Evolutionary conservation across 768 basidiomycete species (phyloP).

Genomic region (Holtermannia corniformis): DNA sequence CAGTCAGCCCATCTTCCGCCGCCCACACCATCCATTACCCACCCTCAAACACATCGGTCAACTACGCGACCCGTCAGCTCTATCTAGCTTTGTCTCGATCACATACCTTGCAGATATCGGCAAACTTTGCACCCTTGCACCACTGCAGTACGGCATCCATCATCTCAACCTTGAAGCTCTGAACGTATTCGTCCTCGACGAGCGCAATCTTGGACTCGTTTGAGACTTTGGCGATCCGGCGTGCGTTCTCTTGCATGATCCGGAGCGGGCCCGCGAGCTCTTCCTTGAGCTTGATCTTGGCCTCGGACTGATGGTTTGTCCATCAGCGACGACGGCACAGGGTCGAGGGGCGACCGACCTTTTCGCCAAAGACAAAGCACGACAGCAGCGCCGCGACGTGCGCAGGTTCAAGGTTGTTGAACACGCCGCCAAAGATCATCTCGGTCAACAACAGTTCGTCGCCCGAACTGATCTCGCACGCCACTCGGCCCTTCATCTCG

Average conservation of each 20-base stretch:
- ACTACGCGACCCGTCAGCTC: slow-evolving; percentile 45
- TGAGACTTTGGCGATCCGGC: slow-evolving; percentile 92
- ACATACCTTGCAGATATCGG: slow-evolving; percentile 87
- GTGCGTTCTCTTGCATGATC: slow-evolving; percentile 88
- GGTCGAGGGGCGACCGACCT: slow-evolving; percentile 48
- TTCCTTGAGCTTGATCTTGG: slow-evolving; percentile 68
- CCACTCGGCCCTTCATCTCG: slow-evolving; percentile 94
- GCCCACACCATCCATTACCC: too few species aligned
- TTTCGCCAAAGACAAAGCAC: slow-evolving; percentile 96
- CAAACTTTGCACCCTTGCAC: slow-evolving; percentile 95
- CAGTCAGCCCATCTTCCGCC: too few species aligned
- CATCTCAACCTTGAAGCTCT: slow-evolving; percentile 94
- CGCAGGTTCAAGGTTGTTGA: slow-evolving; percentile 80
- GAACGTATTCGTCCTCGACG: slow-evolving; percentile 88
- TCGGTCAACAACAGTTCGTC: slow-evolving; percentile 94
- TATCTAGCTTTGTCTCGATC: background rate
- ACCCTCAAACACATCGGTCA: slow-evolving; percentile 96
- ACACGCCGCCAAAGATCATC: slow-evolving; percentile 92
- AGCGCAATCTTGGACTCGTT: slow-evolving; percentile 83
- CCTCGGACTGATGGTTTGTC: slow-evolving; percentile 20
- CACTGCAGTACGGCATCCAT: slow-evolving; percentile 97
- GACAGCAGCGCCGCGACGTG: slow-evolving; percentile 89
- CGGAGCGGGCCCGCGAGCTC: slow-evolving; percentile 87
- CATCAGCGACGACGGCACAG: background rate
- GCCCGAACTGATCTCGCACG: slow-evolving; percentile 95